Evolutionary conservation across 2,329 filamentous ascomycete genomes (phyloP).

Genomic region (Pseudocercospora fijiensis): DNA sequence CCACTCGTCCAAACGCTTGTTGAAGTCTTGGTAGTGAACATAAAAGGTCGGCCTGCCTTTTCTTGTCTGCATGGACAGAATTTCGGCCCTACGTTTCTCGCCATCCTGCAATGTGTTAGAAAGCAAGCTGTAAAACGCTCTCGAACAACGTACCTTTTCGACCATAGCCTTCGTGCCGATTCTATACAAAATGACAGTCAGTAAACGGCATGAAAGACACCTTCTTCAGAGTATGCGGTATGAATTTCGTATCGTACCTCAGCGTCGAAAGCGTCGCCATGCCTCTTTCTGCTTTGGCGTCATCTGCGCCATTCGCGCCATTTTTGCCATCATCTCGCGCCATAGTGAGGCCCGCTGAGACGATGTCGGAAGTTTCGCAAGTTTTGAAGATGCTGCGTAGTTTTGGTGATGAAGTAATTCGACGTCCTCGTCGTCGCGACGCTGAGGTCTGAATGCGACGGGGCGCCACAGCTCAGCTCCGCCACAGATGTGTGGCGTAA

Average conservation of each 20-base stretch:
- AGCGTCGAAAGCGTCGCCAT: constrained; percentile 83
- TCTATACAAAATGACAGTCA: constrained; percentile 49
- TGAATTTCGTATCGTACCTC: constrained; percentile 53
- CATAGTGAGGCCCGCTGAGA: constrained; percentile 43
- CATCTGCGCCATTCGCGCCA: constrained; percentile 34
- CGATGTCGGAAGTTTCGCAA: neutral
- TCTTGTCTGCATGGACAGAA: constrained; percentile 87
- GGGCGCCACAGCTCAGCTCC: constrained; percentile 2
- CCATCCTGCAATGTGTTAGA: constrained; percentile 58
- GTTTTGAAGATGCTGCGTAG: constrained; percentile 8
- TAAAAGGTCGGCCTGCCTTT: constrained; percentile 89
- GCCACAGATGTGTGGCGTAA: constrained; percentile 7
- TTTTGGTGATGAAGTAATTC: constrained; percentile 18
- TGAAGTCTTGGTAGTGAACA: constrained; percentile 98
- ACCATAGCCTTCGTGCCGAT: constrained; percentile 67
- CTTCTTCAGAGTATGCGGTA: neutral
- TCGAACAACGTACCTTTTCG: constrained; percentile 57
- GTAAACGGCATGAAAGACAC: neutral
- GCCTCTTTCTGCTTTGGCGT: constrained; percentile 65
- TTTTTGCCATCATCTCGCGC: constrained; percentile 50
- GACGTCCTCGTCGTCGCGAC: constrained; percentile 17
- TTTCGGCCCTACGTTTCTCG: constrained; percentile 86
- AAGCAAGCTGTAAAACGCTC: constrained; percentile 4
- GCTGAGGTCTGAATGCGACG: constrained; percentile 22
- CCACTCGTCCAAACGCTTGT: constrained; percentile 89